Evolutionary conservation across 495 filamentous ascomycete species (phyloP), one percentile per base, ranked within the genome.

Genomic region (Aspergillus avenaceus): DNA sequence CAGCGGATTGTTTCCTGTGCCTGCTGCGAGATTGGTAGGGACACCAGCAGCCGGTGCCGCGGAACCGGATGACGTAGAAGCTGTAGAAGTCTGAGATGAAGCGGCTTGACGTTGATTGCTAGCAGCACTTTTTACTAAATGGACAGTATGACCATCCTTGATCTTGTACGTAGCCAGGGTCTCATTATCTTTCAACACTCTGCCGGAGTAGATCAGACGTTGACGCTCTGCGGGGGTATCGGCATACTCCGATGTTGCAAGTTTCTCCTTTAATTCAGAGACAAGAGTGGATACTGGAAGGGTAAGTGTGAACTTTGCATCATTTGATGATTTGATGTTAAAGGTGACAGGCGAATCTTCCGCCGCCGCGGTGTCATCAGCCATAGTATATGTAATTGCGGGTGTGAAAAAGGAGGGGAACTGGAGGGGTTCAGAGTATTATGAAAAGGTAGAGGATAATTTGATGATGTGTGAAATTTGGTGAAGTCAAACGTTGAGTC

Each of bases 181-280:
- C 53, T 97, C 91, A 32, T 82, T 81, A 62, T 99, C 89, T 72
- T 97, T 99, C 69, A 99, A 79, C 18, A 99, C 91, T 51, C 91
- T 84, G 23, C 95, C 95, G 6, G 92, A 97, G 70, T 97, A 97
- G 67, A 99, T 99, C 55, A 99, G 76, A 37, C 95, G 89, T 67
- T 96, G 91, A 41, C 88, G 81, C 55, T 92, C 93, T 23, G 83
- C 77, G 1, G 92, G 84, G 41, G 95, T 81, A 60, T 92, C 83
- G 58, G 92, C 88, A 67, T 86, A 91, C 46, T 95, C 87, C 38
- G 78, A 62, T 26, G 80, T 82, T 4, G 88, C 79, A 22, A 99
- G 83, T 75, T 90, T 95, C 37, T 78, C 77, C 74, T 99, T 99
- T 50, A 99, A 81, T 41, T 96, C 89, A 14, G 82, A 75, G 22